Percentiles rank a stretch among this genome's conserved stretches.
Evolutionary conservation across 1,284 basidiomycete genomes (phyloP).

Genomic region (Puccinia polysora): DNA sequence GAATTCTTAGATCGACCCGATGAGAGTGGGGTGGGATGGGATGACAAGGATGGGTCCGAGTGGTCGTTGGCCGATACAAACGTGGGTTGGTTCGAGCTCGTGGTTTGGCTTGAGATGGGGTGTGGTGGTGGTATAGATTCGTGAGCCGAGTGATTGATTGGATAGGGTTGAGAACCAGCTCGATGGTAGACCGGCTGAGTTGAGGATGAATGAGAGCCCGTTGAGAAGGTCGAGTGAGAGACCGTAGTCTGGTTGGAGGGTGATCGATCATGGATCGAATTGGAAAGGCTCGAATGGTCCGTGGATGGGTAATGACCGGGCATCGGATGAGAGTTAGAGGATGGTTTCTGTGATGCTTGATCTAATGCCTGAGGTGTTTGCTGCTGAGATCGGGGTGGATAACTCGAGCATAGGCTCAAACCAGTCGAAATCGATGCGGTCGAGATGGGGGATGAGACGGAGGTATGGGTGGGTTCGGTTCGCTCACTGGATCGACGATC

Average conservation of each 20-base stretch:
- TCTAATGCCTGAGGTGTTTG: not conserved
- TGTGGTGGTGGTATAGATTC: not conserved
- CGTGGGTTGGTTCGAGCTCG: not conserved
- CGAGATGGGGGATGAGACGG: conserved; percentile 17
- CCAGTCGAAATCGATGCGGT: not conserved
- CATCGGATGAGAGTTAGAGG: not conserved
- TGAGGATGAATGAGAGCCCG: conserved; percentile 4
- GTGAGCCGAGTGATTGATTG: not conserved
- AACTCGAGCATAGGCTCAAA: not conserved
- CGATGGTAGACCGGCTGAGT: not conserved
- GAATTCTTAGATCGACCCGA: not conserved
- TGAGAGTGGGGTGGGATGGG: not conserved
- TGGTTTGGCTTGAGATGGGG: not conserved
- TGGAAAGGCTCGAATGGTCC: not conserved
- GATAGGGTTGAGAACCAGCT: not conserved
- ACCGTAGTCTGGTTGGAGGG: not conserved
- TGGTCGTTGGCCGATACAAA: conserved; percentile 1
- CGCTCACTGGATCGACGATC: conserved; percentile 7
- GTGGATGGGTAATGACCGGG: not conserved
- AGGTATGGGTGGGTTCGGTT: conserved; percentile 38
- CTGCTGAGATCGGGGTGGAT: not conserved
- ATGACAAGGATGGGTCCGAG: not conserved
- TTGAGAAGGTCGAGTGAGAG: conserved; percentile 10
- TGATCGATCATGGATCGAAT: not conserved
- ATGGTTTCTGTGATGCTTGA: not conserved